A percentile compares a stretch with the other conserved stretches of the same genome.
These are phyloP conservation scores for Marchantia polymorpha DNA, from an alignment of 225 moss, liverwort and hornwort genomes.

Conservation along the genomic window DNA sequence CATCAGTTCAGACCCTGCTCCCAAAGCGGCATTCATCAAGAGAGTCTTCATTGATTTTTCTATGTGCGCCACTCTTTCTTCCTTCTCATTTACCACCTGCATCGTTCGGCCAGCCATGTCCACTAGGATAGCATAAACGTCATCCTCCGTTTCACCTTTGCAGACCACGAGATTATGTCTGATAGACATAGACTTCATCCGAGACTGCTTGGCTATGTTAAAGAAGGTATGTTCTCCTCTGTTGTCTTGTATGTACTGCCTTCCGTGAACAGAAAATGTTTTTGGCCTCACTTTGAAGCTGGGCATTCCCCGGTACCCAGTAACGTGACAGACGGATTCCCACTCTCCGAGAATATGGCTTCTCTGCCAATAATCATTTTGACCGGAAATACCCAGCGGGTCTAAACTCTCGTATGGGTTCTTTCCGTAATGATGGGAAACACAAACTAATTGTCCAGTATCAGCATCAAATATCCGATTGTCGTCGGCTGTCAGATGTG, in stretches of 20 bases:
- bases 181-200: constrained; percentile 73
- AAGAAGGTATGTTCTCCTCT: constrained; percentile 48
- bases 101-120: constrained; percentile 78
- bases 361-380: constrained; percentile 64
- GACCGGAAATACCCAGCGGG: constrained; percentile 61
- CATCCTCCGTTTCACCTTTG: constrained; percentile 65
- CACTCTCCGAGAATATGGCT: constrained; percentile 71
- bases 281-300: constrained; percentile 85
- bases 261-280: constrained; percentile 58
- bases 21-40: constrained; percentile 83
- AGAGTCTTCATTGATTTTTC: constrained; percentile 78
- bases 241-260: constrained; percentile 56
- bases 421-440: constrained; percentile 75
- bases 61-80: constrained; percentile 67
- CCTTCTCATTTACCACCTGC: constrained; percentile 82
- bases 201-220: constrained; percentile 73
- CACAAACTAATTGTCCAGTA: constrained; percentile 56
- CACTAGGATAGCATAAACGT: constrained; percentile 65
- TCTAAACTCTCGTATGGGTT: constrained; percentile 77
- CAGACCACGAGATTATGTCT: constrained; percentile 84
- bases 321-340: constrained; percentile 77
- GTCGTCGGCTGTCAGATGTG: constrained; percentile 73
- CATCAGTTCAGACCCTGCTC: constrained; percentile 76
- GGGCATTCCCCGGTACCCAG: constrained; percentile 83
- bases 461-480: constrained; percentile 71